phyloP scores from a whole-genome alignment of 192 early-diverging fungal genomes.

The Coemansia sp. region DNA sequence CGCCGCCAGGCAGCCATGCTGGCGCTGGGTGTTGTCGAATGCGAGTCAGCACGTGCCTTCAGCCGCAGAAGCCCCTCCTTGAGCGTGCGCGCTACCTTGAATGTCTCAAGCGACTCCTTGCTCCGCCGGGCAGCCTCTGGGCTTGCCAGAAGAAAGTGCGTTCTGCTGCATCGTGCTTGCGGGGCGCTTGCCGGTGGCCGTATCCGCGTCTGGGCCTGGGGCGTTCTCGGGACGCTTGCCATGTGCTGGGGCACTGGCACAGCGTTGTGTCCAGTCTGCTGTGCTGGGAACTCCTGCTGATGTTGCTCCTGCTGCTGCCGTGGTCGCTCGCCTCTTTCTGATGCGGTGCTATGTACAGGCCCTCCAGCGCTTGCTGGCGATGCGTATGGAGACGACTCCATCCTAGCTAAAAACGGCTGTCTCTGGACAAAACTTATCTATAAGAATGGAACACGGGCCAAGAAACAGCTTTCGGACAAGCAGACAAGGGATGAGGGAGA shows the following conservation, averaged over 20 bases:
- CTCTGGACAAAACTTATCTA: neutral
- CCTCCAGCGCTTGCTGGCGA: neutral
- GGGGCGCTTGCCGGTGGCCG: constrained; percentile 35
- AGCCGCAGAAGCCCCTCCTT: constrained; percentile 48
- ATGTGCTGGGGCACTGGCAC: neutral
- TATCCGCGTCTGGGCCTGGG: neutral
- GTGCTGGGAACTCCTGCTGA: neutral
- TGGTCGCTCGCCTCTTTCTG: neutral
- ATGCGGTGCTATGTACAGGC: neutral
- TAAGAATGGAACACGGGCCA: neutral
- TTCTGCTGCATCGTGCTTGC: constrained; percentile 11
- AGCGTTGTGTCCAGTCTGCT: neutral
- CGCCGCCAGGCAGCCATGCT: neutral
- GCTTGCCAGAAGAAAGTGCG: constrained; percentile 28
- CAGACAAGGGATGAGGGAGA: neutral
- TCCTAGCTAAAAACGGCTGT: neutral
- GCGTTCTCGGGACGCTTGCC: constrained; percentile 5
- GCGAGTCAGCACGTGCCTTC: constrained; percentile 36
- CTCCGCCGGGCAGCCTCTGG: constrained; percentile 39
- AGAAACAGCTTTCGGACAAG: neutral
- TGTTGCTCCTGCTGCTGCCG: too few relatives aligned
- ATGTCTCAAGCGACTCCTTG: constrained; percentile 35
- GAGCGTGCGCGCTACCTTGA: constrained; percentile 42
- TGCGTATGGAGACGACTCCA: constrained; percentile 9
- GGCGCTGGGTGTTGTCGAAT: constrained; percentile 1